Evolutionary conservation across 2,329 filamentous ascomycete species (phyloP), one percentile per base, ranked within the genome.

Genomic region (Penicillium sp.): DNA sequence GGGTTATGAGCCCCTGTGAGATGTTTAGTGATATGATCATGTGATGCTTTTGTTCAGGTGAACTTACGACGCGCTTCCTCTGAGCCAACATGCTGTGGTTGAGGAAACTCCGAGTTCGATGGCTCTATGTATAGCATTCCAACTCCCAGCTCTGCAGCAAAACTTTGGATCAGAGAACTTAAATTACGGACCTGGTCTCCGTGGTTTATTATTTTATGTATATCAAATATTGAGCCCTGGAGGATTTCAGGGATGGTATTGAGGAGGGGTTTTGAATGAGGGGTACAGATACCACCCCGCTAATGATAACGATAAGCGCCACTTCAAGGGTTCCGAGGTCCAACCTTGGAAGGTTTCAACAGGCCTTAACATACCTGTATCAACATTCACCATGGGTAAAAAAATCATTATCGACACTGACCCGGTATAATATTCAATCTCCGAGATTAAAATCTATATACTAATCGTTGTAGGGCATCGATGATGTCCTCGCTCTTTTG

Each of bases 351-450:
- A 47, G 34, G 10, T 27, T 44, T 44, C 13, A 27, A 27, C 24
- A 44, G 27, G 24, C 24, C 18, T 44, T 18, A 42, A 29, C n/a
- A 41, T 18, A n/a, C n/a, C n/a, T n/a, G n/a, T n/a, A 31, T 41
- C 41, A 43, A 24, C 43, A 43, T 41, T 45, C 53, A 59, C 44
- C 36, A 89, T 90, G 87, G 80, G 86, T 27, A 85, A 84, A 66
- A 86, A 88, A 67, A 87, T 99, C 63, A 97, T 99, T 66, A 94
- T 99, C 67, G 94, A 99, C 70, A 97, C 93, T 2, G 94, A 97
- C 71, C 93, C 93, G 77, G 92, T 90, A 79, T 62, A 72, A 55
- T 48, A 8, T 13, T 31, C 16, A 34, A 16, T 46, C 36, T 45
- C 3, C 24, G 38, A 46, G 16, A 13, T 9, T 9, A 32, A 40